These are phyloP conservation scores for Fusarium sp. DNA, from an alignment of 2,329 filamentous ascomycete species.

Conservation along the genomic window DNA sequence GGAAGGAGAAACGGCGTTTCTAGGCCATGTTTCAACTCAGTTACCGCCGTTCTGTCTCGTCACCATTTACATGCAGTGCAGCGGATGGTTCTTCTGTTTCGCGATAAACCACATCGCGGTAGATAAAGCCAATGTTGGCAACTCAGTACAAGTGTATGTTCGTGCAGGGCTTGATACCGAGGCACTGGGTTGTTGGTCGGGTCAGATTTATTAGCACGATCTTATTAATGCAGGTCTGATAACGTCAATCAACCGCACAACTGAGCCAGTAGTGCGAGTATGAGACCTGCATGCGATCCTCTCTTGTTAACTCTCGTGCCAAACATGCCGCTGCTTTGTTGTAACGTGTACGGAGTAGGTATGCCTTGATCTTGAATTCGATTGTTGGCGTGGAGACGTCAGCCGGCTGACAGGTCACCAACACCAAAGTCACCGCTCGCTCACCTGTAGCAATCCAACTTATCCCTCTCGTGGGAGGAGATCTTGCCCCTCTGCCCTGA, in stretches of 20 bases:
- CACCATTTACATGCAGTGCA: conserved; percentile 3
- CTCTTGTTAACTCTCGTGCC: not conserved
- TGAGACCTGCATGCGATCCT: not conserved
- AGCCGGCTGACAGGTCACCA: conserved; percentile 21
- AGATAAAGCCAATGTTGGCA: not conserved
- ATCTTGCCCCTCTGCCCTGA: not conserved
- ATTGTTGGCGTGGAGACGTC: conserved; percentile 7
- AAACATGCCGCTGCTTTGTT: no score
- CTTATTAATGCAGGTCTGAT: conserved; percentile 27
- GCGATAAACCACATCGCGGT: not conserved
- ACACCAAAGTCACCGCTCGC: conserved; percentile 19
- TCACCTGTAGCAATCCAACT: conserved; percentile 8
- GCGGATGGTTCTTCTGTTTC: conserved; percentile 9
- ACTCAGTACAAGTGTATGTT: not conserved
- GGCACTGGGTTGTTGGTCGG: conserved; percentile 21
- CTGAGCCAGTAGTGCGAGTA: not conserved
- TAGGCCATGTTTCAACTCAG: conserved; percentile 38
- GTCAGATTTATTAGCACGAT: conserved; percentile 31
- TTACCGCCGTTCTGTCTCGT: conserved; percentile 17
- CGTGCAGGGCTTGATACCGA: conserved; percentile 25
- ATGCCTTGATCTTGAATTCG: conserved; percentile 5
- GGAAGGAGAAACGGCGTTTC: conserved; percentile 19
- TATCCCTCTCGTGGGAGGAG: not conserved
- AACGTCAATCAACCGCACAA: not conserved
- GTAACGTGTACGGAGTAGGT: not conserved